Conservation (phyloP, 495 filamentous ascomycete species). For the Immersiella caudata region DNA sequence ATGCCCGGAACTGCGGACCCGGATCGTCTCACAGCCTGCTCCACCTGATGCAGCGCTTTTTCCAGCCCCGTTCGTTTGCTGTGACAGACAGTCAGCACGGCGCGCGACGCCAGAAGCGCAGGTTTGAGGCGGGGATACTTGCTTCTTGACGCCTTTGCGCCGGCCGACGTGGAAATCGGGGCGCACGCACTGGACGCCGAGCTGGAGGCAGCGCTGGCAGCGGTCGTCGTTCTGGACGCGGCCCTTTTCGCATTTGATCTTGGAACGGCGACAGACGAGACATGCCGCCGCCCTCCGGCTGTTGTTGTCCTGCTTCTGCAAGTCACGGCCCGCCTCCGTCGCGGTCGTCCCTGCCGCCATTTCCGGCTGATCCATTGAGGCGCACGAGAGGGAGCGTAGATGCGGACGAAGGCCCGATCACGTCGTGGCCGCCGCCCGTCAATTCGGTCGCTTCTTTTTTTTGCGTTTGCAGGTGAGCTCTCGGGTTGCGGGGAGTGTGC, state of each 20-base stretch:
- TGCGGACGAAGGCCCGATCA: constrained; percentile 12
- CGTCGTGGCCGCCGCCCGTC: constrained; percentile 13
- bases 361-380: constrained; percentile 16
- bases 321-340: constrained; percentile 25
- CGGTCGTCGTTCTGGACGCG: constrained; percentile 50
- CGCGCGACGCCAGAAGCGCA: neutral
- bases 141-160: constrained; percentile 78
- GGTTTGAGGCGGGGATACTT: constrained; percentile 32
- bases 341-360: constrained; percentile 22
- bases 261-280: constrained; percentile 67
- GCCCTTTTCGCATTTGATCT: constrained; percentile 63
- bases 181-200: constrained; percentile 61
- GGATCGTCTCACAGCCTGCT: constrained; percentile 69
- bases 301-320: constrained; percentile 30
- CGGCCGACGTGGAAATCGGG: constrained; percentile 70
- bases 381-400: neutral
- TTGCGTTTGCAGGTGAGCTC: neutral
- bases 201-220: constrained; percentile 66
- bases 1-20: constrained; percentile 50
- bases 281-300: constrained; percentile 58
- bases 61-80: constrained; percentile 75
- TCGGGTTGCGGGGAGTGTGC: constrained; percentile 12
- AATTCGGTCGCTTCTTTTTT: constrained; percentile 1
- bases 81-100: constrained; percentile 14
- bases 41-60: constrained; percentile 72